Conservation (phyloP, 139 green algal genomes). For the Chloropicon primus region DNA sequence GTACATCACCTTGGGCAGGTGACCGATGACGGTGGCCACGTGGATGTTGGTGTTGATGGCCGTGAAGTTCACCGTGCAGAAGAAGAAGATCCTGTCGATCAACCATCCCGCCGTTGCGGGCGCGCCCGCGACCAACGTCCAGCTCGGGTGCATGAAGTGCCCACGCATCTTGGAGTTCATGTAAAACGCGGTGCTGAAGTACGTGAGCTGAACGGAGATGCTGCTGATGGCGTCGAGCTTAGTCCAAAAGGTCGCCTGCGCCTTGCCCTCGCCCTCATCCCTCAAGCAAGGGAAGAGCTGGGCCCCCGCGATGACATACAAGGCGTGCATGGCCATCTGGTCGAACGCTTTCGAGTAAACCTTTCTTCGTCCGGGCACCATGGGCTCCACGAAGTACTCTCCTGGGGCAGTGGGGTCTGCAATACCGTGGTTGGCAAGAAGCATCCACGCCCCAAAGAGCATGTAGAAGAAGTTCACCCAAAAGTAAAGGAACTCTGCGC, state of each 20-base stretch:
- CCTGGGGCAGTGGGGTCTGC: neutral
- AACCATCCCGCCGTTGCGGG: neutral
- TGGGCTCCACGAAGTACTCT: neutral
- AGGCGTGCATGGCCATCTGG: neutral
- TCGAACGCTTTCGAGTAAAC: neutral
- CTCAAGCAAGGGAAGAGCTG: neutral
- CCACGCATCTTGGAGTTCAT: neutral
- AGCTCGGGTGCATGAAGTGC: neutral
- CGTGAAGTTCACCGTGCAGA: neutral
- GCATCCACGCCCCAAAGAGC: neutral
- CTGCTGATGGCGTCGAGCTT: neutral
- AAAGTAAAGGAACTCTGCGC: neutral
- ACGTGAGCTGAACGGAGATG: neutral
- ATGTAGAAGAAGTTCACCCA: neutral
- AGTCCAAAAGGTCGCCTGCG: neutral
- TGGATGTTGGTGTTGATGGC: neutral
- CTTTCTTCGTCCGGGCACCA: neutral
- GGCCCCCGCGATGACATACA: neutral
- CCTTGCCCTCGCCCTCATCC: neutral
- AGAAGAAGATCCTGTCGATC: neutral
- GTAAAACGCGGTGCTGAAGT: neutral
- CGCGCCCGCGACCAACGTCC: neutral
- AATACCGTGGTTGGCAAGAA: neutral
- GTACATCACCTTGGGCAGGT: neutral
- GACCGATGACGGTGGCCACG: neutral